These are phyloP conservation scores for Suhomyces kunorum DNA, from an alignment of 1,139 yeast genomes.

Conservation along the genomic window DNA sequence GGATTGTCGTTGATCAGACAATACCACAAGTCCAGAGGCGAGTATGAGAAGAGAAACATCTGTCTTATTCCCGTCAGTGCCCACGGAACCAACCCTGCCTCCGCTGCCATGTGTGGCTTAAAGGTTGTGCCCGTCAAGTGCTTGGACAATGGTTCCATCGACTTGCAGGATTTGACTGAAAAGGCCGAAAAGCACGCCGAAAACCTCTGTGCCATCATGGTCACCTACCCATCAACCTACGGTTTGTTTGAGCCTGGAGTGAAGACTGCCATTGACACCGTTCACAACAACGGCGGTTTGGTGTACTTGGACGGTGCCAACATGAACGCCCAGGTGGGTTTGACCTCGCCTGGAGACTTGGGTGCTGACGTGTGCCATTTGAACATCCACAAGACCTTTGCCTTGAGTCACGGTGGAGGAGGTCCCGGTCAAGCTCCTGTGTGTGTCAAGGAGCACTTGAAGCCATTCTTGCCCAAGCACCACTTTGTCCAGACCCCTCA, in stretches of 20 bases:
- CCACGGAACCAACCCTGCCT: constrained; percentile 98
- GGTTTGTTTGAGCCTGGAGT: constrained; percentile 95
- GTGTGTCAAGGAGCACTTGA: constrained; percentile 82
- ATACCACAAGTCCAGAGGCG: constrained; percentile 72
- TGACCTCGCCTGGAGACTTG: constrained; percentile 94
- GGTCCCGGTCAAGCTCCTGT: constrained; percentile 99
- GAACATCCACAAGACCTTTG: constrained; percentile 94
- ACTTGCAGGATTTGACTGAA: constrained; percentile 67
- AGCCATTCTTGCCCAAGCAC: constrained; percentile 83
- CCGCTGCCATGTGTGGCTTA: constrained; percentile 96
- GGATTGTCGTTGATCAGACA: constrained; percentile 86
- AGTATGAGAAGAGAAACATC: constrained; percentile 67
- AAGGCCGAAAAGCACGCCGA: constrained; percentile 73
- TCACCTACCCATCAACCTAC: constrained; percentile 95
- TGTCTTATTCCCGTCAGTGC: constrained; percentile 97
- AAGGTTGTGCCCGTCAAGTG: constrained; percentile 93
- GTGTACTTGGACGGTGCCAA: constrained; percentile 98
- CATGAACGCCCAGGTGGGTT: constrained; percentile 98
- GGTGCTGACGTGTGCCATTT: constrained; percentile 99
- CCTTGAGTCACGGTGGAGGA: constrained; percentile 99
- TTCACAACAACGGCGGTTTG: constrained; percentile 87
- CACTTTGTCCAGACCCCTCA: constrained; percentile 61
- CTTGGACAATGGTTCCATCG: constrained; percentile 80
- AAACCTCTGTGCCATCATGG: constrained; percentile 86
- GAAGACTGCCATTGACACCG: constrained; percentile 76